Base-by-base conservation (phyloP, 306 rosid species). In the Cicer cuneatum region DNA sequence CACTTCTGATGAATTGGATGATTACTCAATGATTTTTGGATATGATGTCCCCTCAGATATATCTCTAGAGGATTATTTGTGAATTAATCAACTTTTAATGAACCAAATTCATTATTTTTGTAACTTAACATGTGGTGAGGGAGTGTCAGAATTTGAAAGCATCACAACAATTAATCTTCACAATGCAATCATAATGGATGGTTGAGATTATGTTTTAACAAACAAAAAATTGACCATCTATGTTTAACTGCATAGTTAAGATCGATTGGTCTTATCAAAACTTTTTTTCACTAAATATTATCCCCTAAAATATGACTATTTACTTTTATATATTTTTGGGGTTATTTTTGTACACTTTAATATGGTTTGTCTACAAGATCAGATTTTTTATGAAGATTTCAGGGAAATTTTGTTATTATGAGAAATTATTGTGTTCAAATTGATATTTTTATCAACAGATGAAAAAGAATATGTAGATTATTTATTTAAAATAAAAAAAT, bases 21-120 rank as follows among this genome's bases (percentile, higher is more conserved):
- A 94, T 84, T 94, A 89, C 73, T 92, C 99, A 3, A 90, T 88
- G 93, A 83, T 83, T 53, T 92, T 80, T 61, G 97, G 99, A 59
- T 88, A 94, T 73, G 83, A 88, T 54, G 86, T 92, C 64, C 97
- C 95, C 11, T 66, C 83, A 3, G 86, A 86, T 13, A 81, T 72
- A 59, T 82, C 83, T 62, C 73, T 90, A 51, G 93, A 88, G 84
- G 93, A 89, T 43, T 91, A 69, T 78, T 84, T 85, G 81, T 83
- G 73, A 87, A 60, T 58, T 77, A 46, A 56, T 72, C 41, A 77
- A n/a, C n/a, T n/a, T n/a, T n/a, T n/a, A n/a, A n/a, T n/a, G n/a
- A n/a, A n/a, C n/a, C n/a, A n/a, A n/a, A n/a, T n/a, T 68, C 33
- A 41, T 56, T 60, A 70, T 47, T 52, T 48, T 58, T 49, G 38